Conservation (phyloP, 768 basidiomycete genomes). For the Boletus sp. region DNA sequence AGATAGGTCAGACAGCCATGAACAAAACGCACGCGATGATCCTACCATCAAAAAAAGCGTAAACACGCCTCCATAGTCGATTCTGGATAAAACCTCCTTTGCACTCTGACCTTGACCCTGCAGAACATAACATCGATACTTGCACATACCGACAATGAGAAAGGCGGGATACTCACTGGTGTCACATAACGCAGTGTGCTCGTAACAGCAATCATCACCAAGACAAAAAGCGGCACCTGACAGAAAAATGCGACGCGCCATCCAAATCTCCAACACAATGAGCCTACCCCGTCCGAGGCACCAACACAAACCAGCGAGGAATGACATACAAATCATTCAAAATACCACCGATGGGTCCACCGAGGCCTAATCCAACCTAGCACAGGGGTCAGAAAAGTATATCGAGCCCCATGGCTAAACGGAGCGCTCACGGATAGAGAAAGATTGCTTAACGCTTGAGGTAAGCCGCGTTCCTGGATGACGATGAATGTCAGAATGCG, state of each 20-base stretch:
- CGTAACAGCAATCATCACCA: constrained; percentile 2
- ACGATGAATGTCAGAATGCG: neutral
- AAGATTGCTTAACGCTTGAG: constrained; percentile 44
- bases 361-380: constrained; percentile 13
- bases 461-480: constrained; percentile 2
- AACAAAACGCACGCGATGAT: neutral
- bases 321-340: constrained; percentile 9
- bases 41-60: constrained; percentile 6
- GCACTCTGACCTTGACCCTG: constrained; percentile 7
- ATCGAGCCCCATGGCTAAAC: neutral
- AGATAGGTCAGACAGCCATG: neutral
- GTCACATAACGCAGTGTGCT: constrained; percentile 5
- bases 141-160: neutral
- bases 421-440: constrained; percentile 1
- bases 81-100: constrained; percentile 8
- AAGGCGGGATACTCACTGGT: constrained; percentile 2
- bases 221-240: constrained; percentile 6
- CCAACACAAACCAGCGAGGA: neutral
- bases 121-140: neutral
- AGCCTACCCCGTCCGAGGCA: neutral
- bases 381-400: neutral
- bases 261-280: constrained; percentile 7
- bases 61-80: constrained; percentile 14
- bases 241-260: constrained; percentile 16
- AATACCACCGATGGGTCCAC: constrained; percentile 12